These are phyloP conservation scores for Dioscorea zingiberensis DNA, from an alignment of 106 monocot genomes.

Conservation along the genomic window DNA sequence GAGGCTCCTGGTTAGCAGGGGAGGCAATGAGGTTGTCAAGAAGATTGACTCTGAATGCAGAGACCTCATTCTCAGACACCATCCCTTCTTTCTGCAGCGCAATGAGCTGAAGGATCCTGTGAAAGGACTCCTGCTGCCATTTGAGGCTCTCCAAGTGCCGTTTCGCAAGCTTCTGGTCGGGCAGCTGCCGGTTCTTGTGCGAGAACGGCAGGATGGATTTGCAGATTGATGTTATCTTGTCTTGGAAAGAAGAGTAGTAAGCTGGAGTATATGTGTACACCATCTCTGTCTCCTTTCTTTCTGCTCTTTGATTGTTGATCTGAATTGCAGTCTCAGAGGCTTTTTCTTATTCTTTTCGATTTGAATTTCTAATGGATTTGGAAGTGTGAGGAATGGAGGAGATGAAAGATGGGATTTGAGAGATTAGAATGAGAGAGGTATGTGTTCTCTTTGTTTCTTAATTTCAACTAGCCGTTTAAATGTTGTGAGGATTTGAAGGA, in stretches of 20 bases:
- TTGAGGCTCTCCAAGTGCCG: constrained; percentile 65
- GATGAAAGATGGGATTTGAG: neutral
- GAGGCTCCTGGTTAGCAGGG: constrained; percentile 40
- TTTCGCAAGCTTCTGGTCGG: constrained; percentile 56
- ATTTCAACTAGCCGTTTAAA: neutral
- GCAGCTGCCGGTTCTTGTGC: constrained; percentile 42
- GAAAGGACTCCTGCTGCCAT: constrained; percentile 98
- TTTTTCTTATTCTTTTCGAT: neutral
- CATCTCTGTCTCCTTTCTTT: constrained; percentile 21
- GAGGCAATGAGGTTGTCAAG: constrained; percentile 73
- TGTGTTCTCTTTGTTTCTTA: neutral
- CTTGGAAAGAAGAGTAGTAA: constrained; percentile 86
- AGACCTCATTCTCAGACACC: constrained; percentile 48
- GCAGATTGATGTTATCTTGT: constrained; percentile 74
- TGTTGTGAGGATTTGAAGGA: neutral
- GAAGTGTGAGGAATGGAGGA: neutral
- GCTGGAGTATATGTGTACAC: constrained; percentile 63
- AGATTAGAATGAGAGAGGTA: neutral
- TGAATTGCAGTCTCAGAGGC: neutral
- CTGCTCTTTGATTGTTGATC: too few species aligned
- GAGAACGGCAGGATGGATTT: constrained; percentile 76
- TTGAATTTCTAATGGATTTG: neutral
- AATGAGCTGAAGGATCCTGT: constrained; percentile 74
- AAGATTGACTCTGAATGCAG: constrained; percentile 53
- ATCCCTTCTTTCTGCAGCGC: constrained; percentile 83